phyloP scores from a whole-genome alignment of 106 monocot species.

The Alisma plantagoaquatica region DNA sequence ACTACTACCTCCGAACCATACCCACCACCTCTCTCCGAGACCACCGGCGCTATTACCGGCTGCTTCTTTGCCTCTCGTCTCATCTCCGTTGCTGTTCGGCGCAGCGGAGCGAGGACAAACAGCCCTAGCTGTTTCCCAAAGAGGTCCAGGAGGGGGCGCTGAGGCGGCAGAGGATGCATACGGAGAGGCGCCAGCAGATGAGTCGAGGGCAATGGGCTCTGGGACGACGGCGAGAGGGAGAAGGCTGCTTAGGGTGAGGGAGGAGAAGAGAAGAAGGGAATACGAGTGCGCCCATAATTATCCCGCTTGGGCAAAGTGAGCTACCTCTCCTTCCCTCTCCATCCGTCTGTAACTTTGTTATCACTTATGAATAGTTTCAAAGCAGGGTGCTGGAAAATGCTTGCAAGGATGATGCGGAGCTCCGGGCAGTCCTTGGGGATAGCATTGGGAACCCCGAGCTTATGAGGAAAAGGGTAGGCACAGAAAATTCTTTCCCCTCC shows the following conservation, averaged over 20 bases:
- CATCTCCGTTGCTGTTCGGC: no score
- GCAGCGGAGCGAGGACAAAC: no score
- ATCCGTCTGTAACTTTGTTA: not conserved
- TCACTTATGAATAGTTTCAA: not conserved
- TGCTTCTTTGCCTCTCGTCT: no score
- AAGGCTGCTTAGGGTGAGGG: conserved; percentile 74
- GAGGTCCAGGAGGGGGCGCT: no score
- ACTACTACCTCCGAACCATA: no score
- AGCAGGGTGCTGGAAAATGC: conserved; percentile 78
- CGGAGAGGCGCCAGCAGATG: conserved; percentile 1
- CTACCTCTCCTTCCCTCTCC: conserved; percentile 6
- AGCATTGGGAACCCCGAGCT: conserved; percentile 92
- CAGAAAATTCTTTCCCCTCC: no score
- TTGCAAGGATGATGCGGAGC: conserved; percentile 81
- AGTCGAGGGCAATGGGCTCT: conserved; percentile 32
- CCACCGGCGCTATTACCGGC: no score
- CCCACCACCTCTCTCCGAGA: no score
- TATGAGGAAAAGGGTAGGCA: conserved; percentile 79
- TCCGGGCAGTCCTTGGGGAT: conserved; percentile 90
- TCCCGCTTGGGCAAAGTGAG: conserved; percentile 85
- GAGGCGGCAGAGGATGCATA: conserved; percentile 12
- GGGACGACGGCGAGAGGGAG: conserved; percentile 75
- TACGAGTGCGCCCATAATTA: conserved; percentile 65
- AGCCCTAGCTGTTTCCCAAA: no score
- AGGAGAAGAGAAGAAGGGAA: conserved; percentile 81